Conservation (phyloP, 179 eudicot species). For the Drosera spatulata region DNA sequence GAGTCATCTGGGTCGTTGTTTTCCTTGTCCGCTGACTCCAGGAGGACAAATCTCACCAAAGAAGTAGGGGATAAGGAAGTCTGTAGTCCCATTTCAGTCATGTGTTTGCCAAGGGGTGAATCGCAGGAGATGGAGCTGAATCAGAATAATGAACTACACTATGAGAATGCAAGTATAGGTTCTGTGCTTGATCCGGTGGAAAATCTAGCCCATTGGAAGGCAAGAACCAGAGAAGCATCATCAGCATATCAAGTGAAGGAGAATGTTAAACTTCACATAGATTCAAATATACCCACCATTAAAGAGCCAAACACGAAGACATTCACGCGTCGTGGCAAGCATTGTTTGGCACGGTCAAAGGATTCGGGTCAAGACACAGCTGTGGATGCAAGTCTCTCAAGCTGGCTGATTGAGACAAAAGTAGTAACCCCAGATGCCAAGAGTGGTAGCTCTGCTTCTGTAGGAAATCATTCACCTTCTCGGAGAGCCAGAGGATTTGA, state of each 20-base stretch:
- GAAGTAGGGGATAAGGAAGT: constrained; percentile 24
- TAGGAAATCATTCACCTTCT: constrained; percentile 1
- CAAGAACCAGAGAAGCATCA: constrained; percentile 21
- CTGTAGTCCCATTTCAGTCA: constrained; percentile 26
- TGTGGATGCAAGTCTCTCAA: background rate
- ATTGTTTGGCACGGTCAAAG: background rate
- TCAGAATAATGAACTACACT: background rate
- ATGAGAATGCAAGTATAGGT: constrained; percentile 8
- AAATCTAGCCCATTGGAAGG: constrained; percentile 40
- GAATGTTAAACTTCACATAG: constrained; percentile 8
- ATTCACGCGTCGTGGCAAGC: background rate
- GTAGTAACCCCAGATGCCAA: background rate
- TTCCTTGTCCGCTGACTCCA: constrained; percentile 30
- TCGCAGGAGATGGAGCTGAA: background rate
- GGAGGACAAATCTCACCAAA: constrained; percentile 11
- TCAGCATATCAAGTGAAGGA: constrained; percentile 16
- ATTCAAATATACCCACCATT: background rate
- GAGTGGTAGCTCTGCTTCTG: constrained; percentile 1
- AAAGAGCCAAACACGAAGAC: constrained; percentile 3
- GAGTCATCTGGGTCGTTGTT: constrained; percentile 36
- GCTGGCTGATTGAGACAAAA: background rate
- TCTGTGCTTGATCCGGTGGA: constrained; percentile 39
- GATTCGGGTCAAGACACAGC: background rate
- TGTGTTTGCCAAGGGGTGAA: background rate
- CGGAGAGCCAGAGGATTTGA: background rate